Percentiles rank a stretch among this genome's conserved stretches.
phyloP scores from a whole-genome alignment of 2,329 filamentous ascomycete genomes.

The Huntiella bhutanensis region DNA sequence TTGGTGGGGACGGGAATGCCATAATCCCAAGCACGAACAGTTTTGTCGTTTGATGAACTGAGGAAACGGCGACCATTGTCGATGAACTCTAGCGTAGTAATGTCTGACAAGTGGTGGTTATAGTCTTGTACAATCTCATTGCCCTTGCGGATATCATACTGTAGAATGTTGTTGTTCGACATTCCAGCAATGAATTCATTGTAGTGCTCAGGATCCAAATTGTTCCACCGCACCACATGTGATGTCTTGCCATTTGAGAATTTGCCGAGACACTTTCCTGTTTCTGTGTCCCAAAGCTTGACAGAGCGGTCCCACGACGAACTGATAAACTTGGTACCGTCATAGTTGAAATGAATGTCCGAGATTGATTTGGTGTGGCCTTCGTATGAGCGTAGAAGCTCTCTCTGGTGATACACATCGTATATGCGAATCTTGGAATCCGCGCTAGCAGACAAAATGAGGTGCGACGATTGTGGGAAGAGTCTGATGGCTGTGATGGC shows the following conservation, averaged over 20 bases:
- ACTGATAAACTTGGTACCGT: slow-evolving; percentile 72
- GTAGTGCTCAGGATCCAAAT: slow-evolving; percentile 55
- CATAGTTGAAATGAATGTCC: slow-evolving; percentile 69
- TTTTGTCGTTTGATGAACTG: slow-evolving; percentile 94
- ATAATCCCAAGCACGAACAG: slow-evolving; percentile 92
- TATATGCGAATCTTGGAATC: slow-evolving; percentile 85
- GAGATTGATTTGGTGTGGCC: slow-evolving; percentile 83
- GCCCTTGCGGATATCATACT: slow-evolving; percentile 70
- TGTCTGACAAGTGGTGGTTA: slow-evolving; percentile 90
- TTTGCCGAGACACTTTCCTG: slow-evolving; percentile 66
- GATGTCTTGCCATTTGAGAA: slow-evolving; percentile 92
- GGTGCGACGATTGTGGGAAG: slow-evolving; percentile 72
- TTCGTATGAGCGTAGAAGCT: slow-evolving; percentile 76
- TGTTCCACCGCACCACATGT: slow-evolving; percentile 89
- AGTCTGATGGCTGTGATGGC: slow-evolving; percentile 79
- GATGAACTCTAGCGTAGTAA: slow-evolving; percentile 95
- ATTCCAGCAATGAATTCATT: slow-evolving; percentile 92
- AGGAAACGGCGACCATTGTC: slow-evolving; percentile 92
- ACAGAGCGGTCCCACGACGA: slow-evolving; percentile 89
- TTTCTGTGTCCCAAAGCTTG: slow-evolving; percentile 97
- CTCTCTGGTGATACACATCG: slow-evolving; percentile 79
- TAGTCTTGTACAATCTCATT: slow-evolving; percentile 86
- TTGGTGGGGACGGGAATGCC: slow-evolving; percentile 97
- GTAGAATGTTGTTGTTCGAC: slow-evolving; percentile 97
- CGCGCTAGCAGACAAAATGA: slow-evolving; percentile 75